phyloP scores from a whole-genome alignment of 257 asterid genomes.

The Plantago elongata region DNA sequence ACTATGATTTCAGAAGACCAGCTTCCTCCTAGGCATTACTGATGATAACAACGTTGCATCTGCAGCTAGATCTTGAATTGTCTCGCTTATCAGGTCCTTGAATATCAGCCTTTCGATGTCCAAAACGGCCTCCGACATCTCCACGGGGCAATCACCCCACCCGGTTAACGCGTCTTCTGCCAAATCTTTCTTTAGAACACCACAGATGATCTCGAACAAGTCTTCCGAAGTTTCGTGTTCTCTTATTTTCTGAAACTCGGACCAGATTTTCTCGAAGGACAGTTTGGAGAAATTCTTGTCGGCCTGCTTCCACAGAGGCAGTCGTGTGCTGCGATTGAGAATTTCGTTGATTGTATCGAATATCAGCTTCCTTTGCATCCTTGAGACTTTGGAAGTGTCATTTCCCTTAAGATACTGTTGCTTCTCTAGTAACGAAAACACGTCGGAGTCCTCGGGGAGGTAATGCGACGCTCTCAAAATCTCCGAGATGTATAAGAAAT shows the following conservation, averaged over 20 bases:
- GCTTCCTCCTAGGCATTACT: constrained; percentile 55
- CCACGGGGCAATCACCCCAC: constrained; percentile 73
- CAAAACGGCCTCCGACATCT: constrained; percentile 62
- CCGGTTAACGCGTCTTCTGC: constrained; percentile 51
- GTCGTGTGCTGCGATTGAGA: constrained; percentile 45
- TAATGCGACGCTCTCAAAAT: constrained; percentile 55
- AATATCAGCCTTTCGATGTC: constrained; percentile 81
- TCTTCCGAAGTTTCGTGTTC: constrained; percentile 44
- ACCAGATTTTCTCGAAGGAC: constrained; percentile 43
- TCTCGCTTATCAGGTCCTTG: constrained; percentile 74
- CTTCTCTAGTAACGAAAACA: constrained; percentile 63
- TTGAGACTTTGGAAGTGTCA: constrained; percentile 47
- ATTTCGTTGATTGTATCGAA: constrained; percentile 66
- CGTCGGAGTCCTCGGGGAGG: constrained; percentile 51
- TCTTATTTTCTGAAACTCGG: constrained; percentile 55
- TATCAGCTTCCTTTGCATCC: constrained; percentile 53
- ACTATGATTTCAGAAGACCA: constrained; percentile 42
- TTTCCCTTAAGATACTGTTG: constrained; percentile 66
- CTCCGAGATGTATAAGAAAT: constrained; percentile 58
- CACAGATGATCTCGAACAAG: constrained; percentile 54
- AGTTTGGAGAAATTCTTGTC: constrained; percentile 22
- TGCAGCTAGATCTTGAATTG: constrained; percentile 59
- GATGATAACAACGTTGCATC: constrained; percentile 20
- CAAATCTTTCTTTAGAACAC: constrained; percentile 66
- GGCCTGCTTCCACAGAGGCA: constrained; percentile 83